Base-by-base conservation (phyloP, 208 protist genomes). In the Crithidia fasciculata region DNA sequence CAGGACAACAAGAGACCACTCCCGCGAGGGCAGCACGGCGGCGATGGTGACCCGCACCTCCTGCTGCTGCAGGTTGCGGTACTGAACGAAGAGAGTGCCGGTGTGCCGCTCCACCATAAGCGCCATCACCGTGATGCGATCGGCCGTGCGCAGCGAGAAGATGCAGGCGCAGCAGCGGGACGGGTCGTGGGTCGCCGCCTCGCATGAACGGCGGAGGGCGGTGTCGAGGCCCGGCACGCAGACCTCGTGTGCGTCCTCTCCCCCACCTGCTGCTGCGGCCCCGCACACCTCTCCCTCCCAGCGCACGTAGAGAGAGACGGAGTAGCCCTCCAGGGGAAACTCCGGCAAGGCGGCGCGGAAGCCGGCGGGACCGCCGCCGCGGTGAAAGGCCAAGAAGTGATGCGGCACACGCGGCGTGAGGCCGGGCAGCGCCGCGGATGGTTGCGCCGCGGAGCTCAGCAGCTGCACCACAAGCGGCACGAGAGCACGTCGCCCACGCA, bases 321-420 rank as follows among this genome's bases (percentile, higher is more conserved):
- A 84, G 76, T 96, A 96, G 19, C 87, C 92, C 10, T 94, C 89
- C 5, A 69, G 73, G 9, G 88, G 83, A 69, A 91, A 88, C 15
- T 92, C 83, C 1, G 63, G 64, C 19, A 96, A 59, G 2, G 85
- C 57, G 7, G 83, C 88, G 54, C 77, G 81, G 12, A 96, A 69
- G 5, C 89, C 91, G 9, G 82, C 72, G 16, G 69, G 74, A 37
- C 91, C 83, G 53, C 69, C 53, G 59, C 74, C 78, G 39, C 80
- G 86, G 44, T 74, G 69, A 18, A 84, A 58, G 19, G 79, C 56
- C 16, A 87, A 28, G 56, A 78, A 84, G 67, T 81, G 69, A 13
- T 55, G 64, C 16, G 69, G 76, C 7, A 50, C 52, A 44, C 63
- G 62, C 28, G 41, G 58, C 39, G 18, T 16, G 36, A 6, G 13